Evolutionary conservation across 768 basidiomycete species (phyloP).

Genomic region (Terana coerulea): DNA sequence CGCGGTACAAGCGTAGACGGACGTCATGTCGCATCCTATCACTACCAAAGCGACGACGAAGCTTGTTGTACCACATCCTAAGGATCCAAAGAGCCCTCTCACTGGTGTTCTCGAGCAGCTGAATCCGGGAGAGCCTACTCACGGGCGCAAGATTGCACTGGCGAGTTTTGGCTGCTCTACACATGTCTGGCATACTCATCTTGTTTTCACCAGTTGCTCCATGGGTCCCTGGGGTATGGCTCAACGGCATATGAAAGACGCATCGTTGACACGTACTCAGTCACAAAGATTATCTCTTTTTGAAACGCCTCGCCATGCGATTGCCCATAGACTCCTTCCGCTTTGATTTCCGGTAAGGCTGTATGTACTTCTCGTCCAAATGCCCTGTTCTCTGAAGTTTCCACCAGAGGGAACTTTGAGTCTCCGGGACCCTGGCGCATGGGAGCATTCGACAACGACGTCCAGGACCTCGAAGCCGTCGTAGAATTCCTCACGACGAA

Average conservation of each 20-base stretch:
- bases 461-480: constrained; percentile 63
- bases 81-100: constrained; percentile 7
- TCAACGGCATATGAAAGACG: background rate
- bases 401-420: constrained; percentile 74
- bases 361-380: background rate
- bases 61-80: constrained; percentile 4
- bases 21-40: constrained; percentile 7
- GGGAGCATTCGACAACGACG: constrained; percentile 54
- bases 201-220: constrained; percentile 70
- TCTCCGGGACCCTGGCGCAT: constrained; percentile 64
- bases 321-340: constrained; percentile 79
- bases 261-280: constrained; percentile 30
- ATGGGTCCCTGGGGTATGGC: constrained; percentile 73
- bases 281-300: constrained; percentile 84
- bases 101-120: constrained; percentile 60
- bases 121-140: constrained; percentile 43
- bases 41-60: constrained; percentile 25
- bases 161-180: constrained; percentile 38
- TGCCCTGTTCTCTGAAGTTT: constrained; percentile 7
- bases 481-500: constrained; percentile 53
- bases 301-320: constrained; percentile 60
- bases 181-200: constrained; percentile 9
- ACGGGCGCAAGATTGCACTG: constrained; percentile 60
- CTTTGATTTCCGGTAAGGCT: constrained; percentile 79
- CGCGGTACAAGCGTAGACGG: background rate